A percentile compares a stretch with the other conserved stretches of the same genome.
These are phyloP conservation scores for Agaricus sinodeliciosus DNA, from an alignment of 768 basidiomycete genomes.

Conservation along the genomic window DNA sequence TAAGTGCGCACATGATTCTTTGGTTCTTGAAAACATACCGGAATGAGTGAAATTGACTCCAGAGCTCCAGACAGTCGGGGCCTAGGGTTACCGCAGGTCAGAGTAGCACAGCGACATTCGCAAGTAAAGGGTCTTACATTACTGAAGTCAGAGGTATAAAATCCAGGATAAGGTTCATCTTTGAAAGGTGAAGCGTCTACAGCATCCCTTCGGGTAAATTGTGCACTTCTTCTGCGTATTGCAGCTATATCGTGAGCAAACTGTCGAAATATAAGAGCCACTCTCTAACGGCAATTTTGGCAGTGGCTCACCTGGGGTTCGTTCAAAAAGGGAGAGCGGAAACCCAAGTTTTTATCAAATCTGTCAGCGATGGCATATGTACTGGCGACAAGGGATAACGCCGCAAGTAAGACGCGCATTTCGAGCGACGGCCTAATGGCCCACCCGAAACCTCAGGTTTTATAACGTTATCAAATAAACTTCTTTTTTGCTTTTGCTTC, in stretches of 20 bases:
- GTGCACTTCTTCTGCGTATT: constrained; percentile 30
- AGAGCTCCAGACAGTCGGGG: constrained; percentile 40
- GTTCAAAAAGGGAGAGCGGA: constrained; percentile 31
- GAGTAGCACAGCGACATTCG: background rate
- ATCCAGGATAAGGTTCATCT: constrained; percentile 46
- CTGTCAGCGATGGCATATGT: constrained; percentile 16
- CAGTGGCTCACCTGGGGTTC: constrained; percentile 22
- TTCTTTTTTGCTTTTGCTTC: too few species aligned
- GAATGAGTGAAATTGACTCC: constrained; percentile 44
- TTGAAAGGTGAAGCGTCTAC: constrained; percentile 29
- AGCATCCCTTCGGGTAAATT: constrained; percentile 24
- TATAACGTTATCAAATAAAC: too few species aligned
- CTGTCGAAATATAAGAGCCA: constrained; percentile 16
- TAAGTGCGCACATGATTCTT: too few species aligned
- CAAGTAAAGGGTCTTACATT: constrained; percentile 25
- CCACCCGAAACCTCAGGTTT: too few species aligned
- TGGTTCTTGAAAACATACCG: constrained; percentile 19
- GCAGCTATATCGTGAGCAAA: constrained; percentile 29
- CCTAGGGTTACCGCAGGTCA: background rate
- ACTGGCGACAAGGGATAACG: constrained; percentile 8
- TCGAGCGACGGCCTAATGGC: background rate
- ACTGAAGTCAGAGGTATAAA: constrained; percentile 41
- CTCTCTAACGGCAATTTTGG: background rate
- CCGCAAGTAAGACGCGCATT: background rate
- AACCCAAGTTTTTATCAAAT: constrained; percentile 34